Conservation (phyloP, 2,329 filamentous ascomycete species). For the Aureobasidium leucospermi region DNA sequence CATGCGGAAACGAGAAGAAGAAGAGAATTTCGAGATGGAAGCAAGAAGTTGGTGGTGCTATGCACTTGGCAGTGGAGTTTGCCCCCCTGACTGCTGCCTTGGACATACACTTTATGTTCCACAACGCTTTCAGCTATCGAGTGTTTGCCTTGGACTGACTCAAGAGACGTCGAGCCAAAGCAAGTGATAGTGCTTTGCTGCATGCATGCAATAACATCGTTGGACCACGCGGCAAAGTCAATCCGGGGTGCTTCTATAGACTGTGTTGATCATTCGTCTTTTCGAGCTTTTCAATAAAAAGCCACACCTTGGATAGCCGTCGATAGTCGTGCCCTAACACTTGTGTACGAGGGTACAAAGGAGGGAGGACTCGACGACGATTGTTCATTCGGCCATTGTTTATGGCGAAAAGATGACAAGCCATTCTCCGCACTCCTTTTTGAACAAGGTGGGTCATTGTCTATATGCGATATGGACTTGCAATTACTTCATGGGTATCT, state of each 20-base stretch:
- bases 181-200: background rate
- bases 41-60: background rate
- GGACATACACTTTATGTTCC: background rate
- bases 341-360: background rate
- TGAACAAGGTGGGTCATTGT: background rate
- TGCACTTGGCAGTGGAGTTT: too few relatives aligned
- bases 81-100: background rate
- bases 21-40: background rate
- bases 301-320: background rate
- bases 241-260: background rate
- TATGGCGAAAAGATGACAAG: background rate
- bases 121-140: background rate
- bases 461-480: background rate
- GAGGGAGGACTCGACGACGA: background rate
- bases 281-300: constrained; percentile 1
- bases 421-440: background rate
- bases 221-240: background rate
- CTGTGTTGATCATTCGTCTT: constrained; percentile 1
- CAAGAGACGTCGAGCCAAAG: background rate
- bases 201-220: background rate
- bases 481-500: constrained; percentile 7
- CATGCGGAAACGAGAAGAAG: background rate
- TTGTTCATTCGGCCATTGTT: background rate
- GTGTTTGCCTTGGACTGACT: background rate
- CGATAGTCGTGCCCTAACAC: background rate